Percentiles rank a stretch among this genome's conserved stretches.
Conservation (phyloP, 2,329 filamentous ascomycete genomes). For the Sporothrix luriei region DNA sequence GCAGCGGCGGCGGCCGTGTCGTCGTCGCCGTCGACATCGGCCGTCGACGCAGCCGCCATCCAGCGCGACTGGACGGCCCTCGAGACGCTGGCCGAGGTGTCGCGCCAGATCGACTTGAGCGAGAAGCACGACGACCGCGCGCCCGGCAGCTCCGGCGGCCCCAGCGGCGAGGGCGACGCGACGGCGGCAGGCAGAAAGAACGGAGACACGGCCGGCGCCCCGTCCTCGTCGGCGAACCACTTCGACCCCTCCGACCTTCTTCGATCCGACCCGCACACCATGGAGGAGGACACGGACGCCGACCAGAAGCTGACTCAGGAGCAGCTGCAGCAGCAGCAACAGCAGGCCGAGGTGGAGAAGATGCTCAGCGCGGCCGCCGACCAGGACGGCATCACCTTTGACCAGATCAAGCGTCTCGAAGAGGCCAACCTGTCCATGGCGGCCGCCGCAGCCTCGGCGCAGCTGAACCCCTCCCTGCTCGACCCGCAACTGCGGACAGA, state of each 20-base stretch:
- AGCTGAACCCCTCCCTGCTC: slow-evolving; percentile 57
- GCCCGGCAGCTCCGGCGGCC: slow-evolving; percentile 49
- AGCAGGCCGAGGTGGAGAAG: slow-evolving; percentile 24
- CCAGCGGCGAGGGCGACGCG: slow-evolving; percentile 39
- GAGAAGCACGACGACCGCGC: slow-evolving; percentile 61
- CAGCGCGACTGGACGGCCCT: slow-evolving; percentile 71
- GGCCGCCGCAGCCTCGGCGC: slow-evolving; percentile 56
- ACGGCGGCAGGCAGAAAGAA: background rate
- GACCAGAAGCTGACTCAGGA: slow-evolving; percentile 3
- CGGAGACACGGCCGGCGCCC: background rate
- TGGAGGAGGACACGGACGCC: slow-evolving; percentile 20
- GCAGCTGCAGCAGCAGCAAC: slow-evolving; percentile 8
- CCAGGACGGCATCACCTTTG: slow-evolving; percentile 38
- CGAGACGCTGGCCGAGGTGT: slow-evolving; percentile 85
- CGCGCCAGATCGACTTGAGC: slow-evolving; percentile 71
- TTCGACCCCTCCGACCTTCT: slow-evolving; percentile 30
- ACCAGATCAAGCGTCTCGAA: slow-evolving; percentile 55
- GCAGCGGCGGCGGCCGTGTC: slow-evolving; percentile 32
- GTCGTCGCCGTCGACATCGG: slow-evolving; percentile 29
- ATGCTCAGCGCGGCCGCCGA: slow-evolving; percentile 30
- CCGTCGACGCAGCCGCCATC: slow-evolving; percentile 47
- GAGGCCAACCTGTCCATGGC: slow-evolving; percentile 58
- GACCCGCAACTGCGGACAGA: slow-evolving; percentile 49
- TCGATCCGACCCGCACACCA: slow-evolving; percentile 27
- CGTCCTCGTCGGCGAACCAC: slow-evolving; percentile 2